phyloP scores from a whole-genome alignment of 352 stramenopile species.

The Phytopythium boreale region DNA sequence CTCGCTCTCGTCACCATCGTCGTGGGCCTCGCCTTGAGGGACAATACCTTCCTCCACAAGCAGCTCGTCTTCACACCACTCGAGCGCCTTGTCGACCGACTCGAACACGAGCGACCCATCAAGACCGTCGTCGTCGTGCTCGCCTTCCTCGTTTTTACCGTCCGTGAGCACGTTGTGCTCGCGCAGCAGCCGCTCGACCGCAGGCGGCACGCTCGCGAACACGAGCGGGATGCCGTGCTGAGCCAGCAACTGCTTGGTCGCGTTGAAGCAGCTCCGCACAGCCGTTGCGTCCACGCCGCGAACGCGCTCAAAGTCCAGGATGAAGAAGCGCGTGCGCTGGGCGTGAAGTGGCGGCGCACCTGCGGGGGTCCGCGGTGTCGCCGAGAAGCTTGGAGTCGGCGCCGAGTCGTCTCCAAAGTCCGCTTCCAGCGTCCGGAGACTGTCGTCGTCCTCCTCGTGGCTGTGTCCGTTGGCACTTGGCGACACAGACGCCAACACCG shows the following conservation, averaged over 20 bases:
- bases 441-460: constrained; percentile 1
- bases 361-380: constrained; percentile 25
- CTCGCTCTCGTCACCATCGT: constrained; percentile 26
- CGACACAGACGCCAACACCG: background rate
- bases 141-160: background rate
- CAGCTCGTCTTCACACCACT: constrained; percentile 86
- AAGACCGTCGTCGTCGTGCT: constrained; percentile 29
- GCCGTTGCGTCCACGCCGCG: constrained; percentile 88
- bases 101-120: constrained; percentile 81
- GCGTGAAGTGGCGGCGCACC: constrained; percentile 44
- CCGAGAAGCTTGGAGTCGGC: constrained; percentile 35
- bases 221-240: constrained; percentile 78
- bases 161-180: constrained; percentile 69
- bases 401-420: background rate
- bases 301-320: constrained; percentile 88
- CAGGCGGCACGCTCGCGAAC: constrained; percentile 65
- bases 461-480: background rate
- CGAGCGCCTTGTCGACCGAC: constrained; percentile 76
- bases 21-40: constrained; percentile 55
- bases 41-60: constrained; percentile 67
- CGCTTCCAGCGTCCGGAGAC: constrained; percentile 2
- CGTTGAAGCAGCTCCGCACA: constrained; percentile 85
- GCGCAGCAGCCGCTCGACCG: constrained; percentile 70
- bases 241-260: constrained; percentile 74
- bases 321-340: constrained; percentile 81